Conservation (phyloP, 768 basidiomycete species). For the Dendrothele bispora region DNA sequence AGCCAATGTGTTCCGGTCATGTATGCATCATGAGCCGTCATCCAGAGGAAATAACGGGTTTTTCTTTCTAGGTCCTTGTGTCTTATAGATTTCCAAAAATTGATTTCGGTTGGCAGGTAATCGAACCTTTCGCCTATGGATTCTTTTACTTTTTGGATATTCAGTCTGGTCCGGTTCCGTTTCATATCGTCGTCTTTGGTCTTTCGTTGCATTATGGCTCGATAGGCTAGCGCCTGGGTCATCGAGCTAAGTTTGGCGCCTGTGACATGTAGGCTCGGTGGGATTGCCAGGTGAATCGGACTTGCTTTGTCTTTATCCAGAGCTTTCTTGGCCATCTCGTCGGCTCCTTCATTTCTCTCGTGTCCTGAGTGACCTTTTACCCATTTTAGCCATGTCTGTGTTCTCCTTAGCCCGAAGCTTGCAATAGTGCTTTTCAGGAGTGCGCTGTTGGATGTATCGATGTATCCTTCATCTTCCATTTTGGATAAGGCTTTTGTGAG, state of each 20-base stretch:
- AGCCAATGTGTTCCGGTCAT: slow-evolving; percentile 12
- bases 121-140: neutral
- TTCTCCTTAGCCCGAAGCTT: slow-evolving; percentile 11
- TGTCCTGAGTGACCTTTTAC: slow-evolving; percentile 24
- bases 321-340: slow-evolving; percentile 15
- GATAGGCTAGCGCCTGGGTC: slow-evolving; percentile 18
- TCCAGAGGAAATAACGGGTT: slow-evolving; percentile 9
- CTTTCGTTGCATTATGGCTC: slow-evolving; percentile 5
- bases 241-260: slow-evolving; percentile 15
- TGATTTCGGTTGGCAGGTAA: neutral
- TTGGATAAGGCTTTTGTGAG: too few species aligned
- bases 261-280: neutral
- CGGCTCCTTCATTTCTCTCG: slow-evolving; percentile 22
- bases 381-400: slow-evolving; percentile 19
- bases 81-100: slow-evolving; percentile 10
- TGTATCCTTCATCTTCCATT: slow-evolving; percentile 28
- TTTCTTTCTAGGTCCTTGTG: neutral
- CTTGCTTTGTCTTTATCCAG: neutral
- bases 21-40: slow-evolving; percentile 4
- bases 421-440: slow-evolving; percentile 7
- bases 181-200: neutral
- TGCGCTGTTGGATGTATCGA: slow-evolving; percentile 14
- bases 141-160: slow-evolving; percentile 5
- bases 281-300: neutral
- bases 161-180: too few species aligned